Percentiles rank a stretch among this genome's conserved stretches.
phyloP scores from a whole-genome alignment of 257 asterid genomes.

The Rehmannia glutinosa region DNA sequence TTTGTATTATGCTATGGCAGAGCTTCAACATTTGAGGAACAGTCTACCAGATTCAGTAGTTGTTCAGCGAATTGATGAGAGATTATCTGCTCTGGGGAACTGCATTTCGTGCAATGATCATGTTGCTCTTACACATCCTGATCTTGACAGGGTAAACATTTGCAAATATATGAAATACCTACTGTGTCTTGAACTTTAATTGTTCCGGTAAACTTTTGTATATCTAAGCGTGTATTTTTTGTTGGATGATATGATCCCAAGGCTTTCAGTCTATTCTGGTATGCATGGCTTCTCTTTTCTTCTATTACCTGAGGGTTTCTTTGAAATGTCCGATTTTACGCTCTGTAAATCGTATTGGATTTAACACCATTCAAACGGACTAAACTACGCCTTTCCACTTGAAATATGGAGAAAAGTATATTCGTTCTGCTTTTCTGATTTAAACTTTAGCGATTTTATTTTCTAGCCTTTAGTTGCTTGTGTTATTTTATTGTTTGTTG shows the following conservation, averaged over 20 bases:
- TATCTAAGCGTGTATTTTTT: background rate
- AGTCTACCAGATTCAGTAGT: conserved; percentile 84
- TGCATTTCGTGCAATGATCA: conserved; percentile 91
- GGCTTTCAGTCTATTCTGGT: background rate
- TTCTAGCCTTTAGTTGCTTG: background rate
- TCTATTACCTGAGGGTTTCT: no score
- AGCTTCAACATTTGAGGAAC: conserved; percentile 87
- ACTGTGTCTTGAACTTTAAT: background rate
- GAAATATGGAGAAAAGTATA: background rate
- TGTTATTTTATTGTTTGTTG: background rate
- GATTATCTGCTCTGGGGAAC: conserved; percentile 88
- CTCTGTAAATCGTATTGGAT: background rate
- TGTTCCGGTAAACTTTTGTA: background rate
- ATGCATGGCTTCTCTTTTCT: background rate
- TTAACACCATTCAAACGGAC: background rate
- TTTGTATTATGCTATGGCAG: conserved; percentile 24
- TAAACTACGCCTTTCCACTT: background rate
- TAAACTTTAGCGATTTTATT: background rate
- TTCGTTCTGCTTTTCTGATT: background rate
- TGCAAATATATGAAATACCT: background rate
- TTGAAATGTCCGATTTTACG: background rate
- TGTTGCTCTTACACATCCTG: conserved; percentile 91
- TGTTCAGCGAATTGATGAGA: conserved; percentile 91
- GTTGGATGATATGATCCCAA: background rate
- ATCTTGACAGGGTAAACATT: conserved; percentile 66